Base-by-base conservation (phyloP, 129 eudicot species). In the Flaveria linearis region DNA sequence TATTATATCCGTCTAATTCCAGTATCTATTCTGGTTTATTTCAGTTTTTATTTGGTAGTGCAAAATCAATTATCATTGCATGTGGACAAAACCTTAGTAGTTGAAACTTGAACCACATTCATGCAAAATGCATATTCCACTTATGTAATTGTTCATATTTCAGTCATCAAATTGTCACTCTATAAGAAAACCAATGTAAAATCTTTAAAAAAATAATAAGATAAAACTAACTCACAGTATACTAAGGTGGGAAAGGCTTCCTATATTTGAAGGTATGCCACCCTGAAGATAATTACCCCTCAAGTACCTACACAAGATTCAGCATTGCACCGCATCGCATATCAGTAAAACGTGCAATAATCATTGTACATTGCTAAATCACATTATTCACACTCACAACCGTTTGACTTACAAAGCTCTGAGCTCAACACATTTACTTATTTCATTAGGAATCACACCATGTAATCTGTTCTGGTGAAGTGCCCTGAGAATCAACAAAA, bases 381-480 rank as follows among this genome's bases (percentile, higher is more conserved):
- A 61, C 67, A 61, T 15, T 30, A 42, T 23, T 8, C 61, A 52
- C 26, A 13, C 52, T 9, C 33, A 52, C 81, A 13, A 36, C 33
- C 69, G 51, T 71, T 67, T 47, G 22, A 84, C 98, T 88, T 86
- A 94, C 98, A 94, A 51, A 50, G 98, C 97, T 91, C 96, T 89
- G 26, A 94, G 97, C 45, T 89, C 93, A 72, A 90, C 82, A 79
- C 98, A 94, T 71, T 80, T 84, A 18, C 85, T 77, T 68, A 94
- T 88, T 42, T 91, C 98, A 81, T 78, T 82, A 7, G 98, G 98
- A 73, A 94, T 91, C 22, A 66, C 16, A 45, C 98, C 98, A 78
- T 87, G 98, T 80, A 94, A 88, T 49, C 89, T 87, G 83, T 94
- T 94, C 86, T 91, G 96, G 67, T 94, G 98, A 89, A 94, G 90